A percentile compares a stretch with the other conserved stretches of the same genome.
Conservation (phyloP, 1,284 basidiomycete genomes). For the Malassezia psittaci region DNA sequence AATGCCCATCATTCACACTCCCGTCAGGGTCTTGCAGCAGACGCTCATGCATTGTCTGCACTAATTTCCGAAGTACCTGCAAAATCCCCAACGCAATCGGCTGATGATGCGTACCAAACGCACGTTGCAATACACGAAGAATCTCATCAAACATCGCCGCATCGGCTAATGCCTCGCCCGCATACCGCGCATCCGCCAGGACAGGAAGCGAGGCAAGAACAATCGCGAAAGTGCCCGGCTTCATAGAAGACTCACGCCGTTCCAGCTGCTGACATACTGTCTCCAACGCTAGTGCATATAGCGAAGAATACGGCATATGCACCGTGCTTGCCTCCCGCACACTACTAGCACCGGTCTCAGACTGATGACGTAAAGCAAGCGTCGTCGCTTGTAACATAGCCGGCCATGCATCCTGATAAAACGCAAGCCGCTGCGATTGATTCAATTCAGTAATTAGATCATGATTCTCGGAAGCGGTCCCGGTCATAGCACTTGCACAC, state of each 20-base stretch:
- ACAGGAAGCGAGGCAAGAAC: constrained; percentile 69
- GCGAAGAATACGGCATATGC: constrained; percentile 48
- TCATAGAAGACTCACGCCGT: constrained; percentile 48
- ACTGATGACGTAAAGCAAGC: constrained; percentile 52
- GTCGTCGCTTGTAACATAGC: constrained; percentile 78
- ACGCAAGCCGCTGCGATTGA: constrained; percentile 73
- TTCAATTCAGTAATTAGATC: constrained; percentile 65
- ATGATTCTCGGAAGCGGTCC: constrained; percentile 30
- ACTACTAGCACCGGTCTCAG: constrained; percentile 12
- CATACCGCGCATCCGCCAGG: constrained; percentile 66
- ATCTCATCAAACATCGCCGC: constrained; percentile 84
- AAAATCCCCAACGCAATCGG: constrained; percentile 65
- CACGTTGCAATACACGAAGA: constrained; percentile 72
- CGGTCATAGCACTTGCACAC: constrained; percentile 51
- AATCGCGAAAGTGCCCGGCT: constrained; percentile 48
- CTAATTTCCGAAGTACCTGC: constrained; percentile 61
- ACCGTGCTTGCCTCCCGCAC: constrained; percentile 22
- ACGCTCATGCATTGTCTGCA: constrained; percentile 53
- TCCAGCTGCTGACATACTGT: constrained; percentile 61
- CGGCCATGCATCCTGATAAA: constrained; percentile 61
- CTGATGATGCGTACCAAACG: constrained; percentile 75
- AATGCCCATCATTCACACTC: constrained; percentile 5
- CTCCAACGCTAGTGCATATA: constrained; percentile 89
- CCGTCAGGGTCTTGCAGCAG: constrained; percentile 29
- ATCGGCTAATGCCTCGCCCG: constrained; percentile 63